Evolutionary conservation across 2,329 filamentous ascomycete species (phyloP).

Genomic region (Diaporthe citri): DNA sequence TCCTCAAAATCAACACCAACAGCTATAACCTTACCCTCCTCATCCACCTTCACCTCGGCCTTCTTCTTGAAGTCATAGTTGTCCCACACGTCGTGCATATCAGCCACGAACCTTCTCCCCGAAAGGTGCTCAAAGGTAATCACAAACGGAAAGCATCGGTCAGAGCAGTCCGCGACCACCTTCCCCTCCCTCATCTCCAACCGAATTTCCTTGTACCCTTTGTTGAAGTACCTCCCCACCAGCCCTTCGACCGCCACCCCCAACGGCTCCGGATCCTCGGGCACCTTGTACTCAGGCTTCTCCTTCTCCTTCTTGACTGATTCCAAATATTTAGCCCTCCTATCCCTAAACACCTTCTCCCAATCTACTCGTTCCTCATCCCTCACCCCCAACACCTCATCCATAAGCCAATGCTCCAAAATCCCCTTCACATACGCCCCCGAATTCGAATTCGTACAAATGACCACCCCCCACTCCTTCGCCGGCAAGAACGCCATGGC

Average conservation of each 20-base stretch:
- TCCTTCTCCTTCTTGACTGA: neutral
- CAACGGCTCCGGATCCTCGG: neutral
- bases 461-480: neutral
- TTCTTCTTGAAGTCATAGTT: neutral
- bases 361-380: neutral
- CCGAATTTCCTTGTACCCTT: conserved; percentile 4
- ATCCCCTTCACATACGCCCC: neutral
- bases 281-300: neutral
- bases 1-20: conserved; percentile 9
- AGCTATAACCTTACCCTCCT: neutral
- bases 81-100: conserved; percentile 6
- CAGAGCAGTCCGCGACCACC: conserved; percentile 4
- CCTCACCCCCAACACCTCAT: neutral
- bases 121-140: conserved; percentile 6
- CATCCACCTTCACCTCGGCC: conserved; percentile 7
- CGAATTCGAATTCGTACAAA: conserved; percentile 1
- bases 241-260: neutral
- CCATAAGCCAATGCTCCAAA: neutral
- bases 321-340: neutral
- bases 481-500: neutral
- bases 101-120: neutral
- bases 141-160: conserved; percentile 18
- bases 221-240: conserved; percentile 7
- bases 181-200: conserved; percentile 8
- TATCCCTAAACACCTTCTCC: neutral